phyloP scores from a whole-genome alignment of 768 basidiomycete species.

The Lyophyllum semitale region DNA sequence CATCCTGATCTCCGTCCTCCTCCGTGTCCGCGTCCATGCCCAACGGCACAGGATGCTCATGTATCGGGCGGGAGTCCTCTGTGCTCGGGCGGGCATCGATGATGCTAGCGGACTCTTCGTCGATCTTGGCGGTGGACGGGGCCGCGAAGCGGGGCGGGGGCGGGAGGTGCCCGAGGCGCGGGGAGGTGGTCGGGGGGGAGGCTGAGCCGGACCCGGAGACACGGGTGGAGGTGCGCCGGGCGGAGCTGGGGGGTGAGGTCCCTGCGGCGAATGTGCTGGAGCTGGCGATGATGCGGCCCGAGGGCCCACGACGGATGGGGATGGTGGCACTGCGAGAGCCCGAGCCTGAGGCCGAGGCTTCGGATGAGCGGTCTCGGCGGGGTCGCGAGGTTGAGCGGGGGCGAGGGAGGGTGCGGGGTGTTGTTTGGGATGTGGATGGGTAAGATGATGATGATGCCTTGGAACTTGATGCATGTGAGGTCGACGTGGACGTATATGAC shows the following conservation, averaged over 20 bases:
- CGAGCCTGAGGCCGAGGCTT: slow-evolving; percentile 2
- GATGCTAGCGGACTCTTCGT: slow-evolving; percentile 1
- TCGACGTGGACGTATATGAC: too few species aligned
- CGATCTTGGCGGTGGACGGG: slow-evolving; percentile 1
- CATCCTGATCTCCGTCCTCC: not conserved
- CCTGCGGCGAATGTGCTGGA: not conserved
- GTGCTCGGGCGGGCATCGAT: not conserved
- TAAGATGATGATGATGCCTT: not conserved
- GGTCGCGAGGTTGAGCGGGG: slow-evolving; percentile 25
- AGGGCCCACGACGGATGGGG: slow-evolving; percentile 7
- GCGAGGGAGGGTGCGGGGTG: slow-evolving; percentile 12
- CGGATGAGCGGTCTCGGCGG: slow-evolving; percentile 12
- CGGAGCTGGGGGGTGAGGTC: not conserved
- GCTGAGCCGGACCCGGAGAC: not conserved
- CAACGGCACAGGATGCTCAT: not conserved
- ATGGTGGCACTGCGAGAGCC: slow-evolving; percentile 1
- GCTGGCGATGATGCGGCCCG: not conserved
- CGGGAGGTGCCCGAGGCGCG: slow-evolving; percentile 2
- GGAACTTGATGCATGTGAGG: not conserved
- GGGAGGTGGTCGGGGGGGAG: slow-evolving; percentile 6
- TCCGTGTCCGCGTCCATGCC: not conserved
- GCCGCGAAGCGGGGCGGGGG: not conserved
- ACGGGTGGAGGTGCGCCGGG: not conserved
- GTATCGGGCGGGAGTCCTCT: not conserved
- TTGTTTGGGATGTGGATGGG: not conserved